phyloP scores from a whole-genome alignment of 352 stramenopile genomes.

The Aphanomyces invadans region DNA sequence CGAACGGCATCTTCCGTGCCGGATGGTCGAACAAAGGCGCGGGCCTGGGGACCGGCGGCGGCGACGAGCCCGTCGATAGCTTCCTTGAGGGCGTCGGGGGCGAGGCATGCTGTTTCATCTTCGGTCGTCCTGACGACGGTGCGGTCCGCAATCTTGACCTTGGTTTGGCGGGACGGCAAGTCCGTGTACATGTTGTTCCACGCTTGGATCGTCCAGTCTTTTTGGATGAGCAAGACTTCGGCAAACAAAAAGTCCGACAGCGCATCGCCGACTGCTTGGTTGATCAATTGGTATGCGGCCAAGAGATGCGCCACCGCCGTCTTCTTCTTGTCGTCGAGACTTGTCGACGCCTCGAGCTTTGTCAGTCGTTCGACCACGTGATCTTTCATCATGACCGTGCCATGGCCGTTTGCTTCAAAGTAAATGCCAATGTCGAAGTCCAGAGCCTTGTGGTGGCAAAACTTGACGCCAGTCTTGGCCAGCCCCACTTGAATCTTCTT shows the following conservation, averaged over 20 bases:
- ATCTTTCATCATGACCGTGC: constrained; percentile 95
- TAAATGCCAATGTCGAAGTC: constrained; percentile 98
- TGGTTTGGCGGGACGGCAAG: constrained; percentile 87
- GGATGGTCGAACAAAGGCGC: constrained; percentile 93
- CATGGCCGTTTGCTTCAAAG: constrained; percentile 99
- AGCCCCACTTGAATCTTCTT: constrained; percentile 68
- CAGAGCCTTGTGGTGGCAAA: constrained; percentile 92
- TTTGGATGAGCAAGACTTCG: constrained; percentile 90
- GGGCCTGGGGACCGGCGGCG: constrained; percentile 42
- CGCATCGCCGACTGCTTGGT: constrained; percentile 97
- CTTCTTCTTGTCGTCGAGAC: constrained; percentile 80
- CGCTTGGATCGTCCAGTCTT: constrained; percentile 80
- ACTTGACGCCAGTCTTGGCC: constrained; percentile 98
- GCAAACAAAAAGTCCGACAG: constrained; percentile 95
- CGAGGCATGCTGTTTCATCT: constrained; percentile 59
- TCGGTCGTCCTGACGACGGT: constrained; percentile 54
- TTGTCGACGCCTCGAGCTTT: constrained; percentile 65
- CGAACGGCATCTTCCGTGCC: constrained; percentile 98
- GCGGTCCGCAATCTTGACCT: constrained; percentile 74
- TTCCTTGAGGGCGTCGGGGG: constrained; percentile 47
- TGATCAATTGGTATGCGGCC: constrained; percentile 87
- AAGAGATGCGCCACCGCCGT: constrained; percentile 74
- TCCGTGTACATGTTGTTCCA: constrained; percentile 95
- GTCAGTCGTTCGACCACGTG: constrained; percentile 76
- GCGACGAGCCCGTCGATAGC: constrained; percentile 46